These are phyloP conservation scores for Eimeria sp. DNA, from an alignment of 169 alveolate genomes.

Conservation along the genomic window DNA sequence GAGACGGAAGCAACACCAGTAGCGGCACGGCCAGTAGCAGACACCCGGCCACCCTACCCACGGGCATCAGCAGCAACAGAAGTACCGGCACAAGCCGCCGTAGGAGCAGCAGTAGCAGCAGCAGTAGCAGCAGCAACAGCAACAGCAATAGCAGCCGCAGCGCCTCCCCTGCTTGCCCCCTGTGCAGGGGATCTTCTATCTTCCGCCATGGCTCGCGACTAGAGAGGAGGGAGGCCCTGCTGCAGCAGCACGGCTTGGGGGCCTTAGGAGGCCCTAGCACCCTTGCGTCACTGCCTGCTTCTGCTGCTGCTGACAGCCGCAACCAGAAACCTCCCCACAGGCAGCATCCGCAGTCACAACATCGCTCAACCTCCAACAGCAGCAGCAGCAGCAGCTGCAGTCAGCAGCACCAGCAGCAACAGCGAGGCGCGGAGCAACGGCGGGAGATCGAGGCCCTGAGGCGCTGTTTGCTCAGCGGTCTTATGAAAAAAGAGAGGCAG, in stretches of 20 bases:
- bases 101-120: conserved; percentile 53
- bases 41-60: neutral
- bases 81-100: conserved; percentile 1
- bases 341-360: conserved; percentile 10
- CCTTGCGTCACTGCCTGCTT: neutral
- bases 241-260: conserved; percentile 58
- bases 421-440: conserved; percentile 39
- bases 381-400: conserved; percentile 30
- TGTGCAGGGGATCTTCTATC: conserved; percentile 27
- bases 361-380: neutral
- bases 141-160: conserved; percentile 57
- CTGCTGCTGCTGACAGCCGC: conserved; percentile 43
- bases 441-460: conserved; percentile 38
- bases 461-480: conserved; percentile 54
- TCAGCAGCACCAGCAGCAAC: conserved; percentile 46
- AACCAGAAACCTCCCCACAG: neutral
- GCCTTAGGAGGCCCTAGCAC: neutral
- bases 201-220: conserved; percentile 38
- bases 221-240: conserved; percentile 49
- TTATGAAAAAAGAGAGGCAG: conserved; percentile 29
- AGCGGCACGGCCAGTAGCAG: neutral
- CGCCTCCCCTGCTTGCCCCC: conserved; percentile 24
- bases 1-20: neutral
- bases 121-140: conserved; percentile 43
- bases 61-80: conserved; percentile 59